Evolutionary conservation across 1,284 basidiomycete species (phyloP).

Genomic region (Vanrija sp.): DNA sequence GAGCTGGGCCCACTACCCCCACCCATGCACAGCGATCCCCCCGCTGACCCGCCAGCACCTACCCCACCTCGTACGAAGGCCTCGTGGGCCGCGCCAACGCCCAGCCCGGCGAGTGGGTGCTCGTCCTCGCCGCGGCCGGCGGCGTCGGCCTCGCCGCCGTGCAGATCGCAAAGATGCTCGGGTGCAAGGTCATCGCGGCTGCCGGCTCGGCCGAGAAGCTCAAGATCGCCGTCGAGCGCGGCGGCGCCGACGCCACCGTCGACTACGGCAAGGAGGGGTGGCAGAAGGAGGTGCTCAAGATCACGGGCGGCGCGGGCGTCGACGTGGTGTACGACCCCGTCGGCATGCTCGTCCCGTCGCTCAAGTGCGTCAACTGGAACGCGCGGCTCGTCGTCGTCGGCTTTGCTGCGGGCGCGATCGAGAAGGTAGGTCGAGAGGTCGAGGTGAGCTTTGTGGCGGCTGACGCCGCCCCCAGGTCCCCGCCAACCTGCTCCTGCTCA

Average conservation of each 20-base stretch:
- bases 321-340: constrained; percentile 88
- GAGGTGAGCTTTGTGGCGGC: not conserved
- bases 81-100: constrained; percentile 77
- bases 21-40: no score
- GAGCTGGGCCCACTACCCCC: no score
- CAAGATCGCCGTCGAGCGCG: constrained; percentile 44
- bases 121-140: constrained; percentile 76
- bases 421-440: constrained; percentile 61
- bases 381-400: constrained; percentile 87
- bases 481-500: constrained; percentile 80
- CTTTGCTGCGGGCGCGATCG: constrained; percentile 81
- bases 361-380: constrained; percentile 94
- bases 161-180: constrained; percentile 70
- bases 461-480: constrained; percentile 58
- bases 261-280: constrained; percentile 50
- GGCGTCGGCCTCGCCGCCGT: constrained; percentile 89
- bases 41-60: not conserved
- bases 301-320: constrained; percentile 74
- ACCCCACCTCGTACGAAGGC: constrained; percentile 61
- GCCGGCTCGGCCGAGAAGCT: constrained; percentile 50
- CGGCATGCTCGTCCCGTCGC: constrained; percentile 47
- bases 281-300: constrained; percentile 56
- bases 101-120: constrained; percentile 77
- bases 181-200: constrained; percentile 53
- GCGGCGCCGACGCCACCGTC: constrained; percentile 47